phyloP scores from a whole-genome alignment of 768 basidiomycete species.

The Lactarius hatsudake region DNA sequence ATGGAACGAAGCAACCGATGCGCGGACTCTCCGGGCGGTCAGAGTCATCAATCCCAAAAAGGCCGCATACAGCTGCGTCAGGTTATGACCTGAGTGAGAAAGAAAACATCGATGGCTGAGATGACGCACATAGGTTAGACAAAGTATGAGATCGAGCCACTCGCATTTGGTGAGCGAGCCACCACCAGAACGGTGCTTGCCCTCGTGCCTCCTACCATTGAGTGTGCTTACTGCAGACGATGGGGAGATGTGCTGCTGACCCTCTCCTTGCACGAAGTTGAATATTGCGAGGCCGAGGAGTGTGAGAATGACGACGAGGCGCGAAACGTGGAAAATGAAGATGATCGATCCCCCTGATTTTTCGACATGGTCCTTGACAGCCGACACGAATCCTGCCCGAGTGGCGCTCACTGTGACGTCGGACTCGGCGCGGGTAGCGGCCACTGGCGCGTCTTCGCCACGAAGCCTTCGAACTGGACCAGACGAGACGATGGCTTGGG shows the following conservation, averaged over 20 bases:
- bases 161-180: conserved; percentile 12
- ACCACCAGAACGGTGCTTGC: conserved; percentile 12
- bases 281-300: conserved; percentile 51
- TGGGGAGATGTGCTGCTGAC: conserved; percentile 5
- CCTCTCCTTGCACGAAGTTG: conserved; percentile 38
- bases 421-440: background rate
- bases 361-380: conserved; percentile 36
- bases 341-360: conserved; percentile 47
- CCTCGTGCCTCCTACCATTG: conserved; percentile 31
- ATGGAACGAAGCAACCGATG: conserved; percentile 40
- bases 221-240: conserved; percentile 2
- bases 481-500: background rate
- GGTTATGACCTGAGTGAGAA: background rate
- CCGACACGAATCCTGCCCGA: conserved; percentile 17
- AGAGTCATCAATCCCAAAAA: conserved; percentile 28
- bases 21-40: conserved; percentile 8
- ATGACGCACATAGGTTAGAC: conserved; percentile 36
- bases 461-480: background rate
- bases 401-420: background rate
- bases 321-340: conserved; percentile 46
- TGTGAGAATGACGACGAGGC: conserved; percentile 44
- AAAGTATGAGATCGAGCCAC: conserved; percentile 27
- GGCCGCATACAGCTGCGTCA: conserved; percentile 26
- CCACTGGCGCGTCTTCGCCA: background rate
- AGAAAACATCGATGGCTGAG: background rate